Evolutionary conservation across 441 rosid genomes (phyloP), one percentile per base, ranked within the genome.

Genomic region (Jatropha multifida): DNA sequence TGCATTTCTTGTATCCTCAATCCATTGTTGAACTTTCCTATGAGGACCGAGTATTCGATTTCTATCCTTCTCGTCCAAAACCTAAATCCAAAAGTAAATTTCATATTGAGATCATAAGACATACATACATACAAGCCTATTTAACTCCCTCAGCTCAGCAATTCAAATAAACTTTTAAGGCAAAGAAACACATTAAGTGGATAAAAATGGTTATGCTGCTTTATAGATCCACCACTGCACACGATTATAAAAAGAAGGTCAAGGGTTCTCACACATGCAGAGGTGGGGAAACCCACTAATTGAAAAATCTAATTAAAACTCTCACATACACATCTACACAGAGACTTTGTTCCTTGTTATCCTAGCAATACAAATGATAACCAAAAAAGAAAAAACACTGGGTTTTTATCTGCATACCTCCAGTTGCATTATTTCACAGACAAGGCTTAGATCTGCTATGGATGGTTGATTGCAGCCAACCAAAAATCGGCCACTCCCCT

Each of bases 341-440:
- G 4, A 20, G 32, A 59, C 3, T 11, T 59, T 59, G 18, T 32
- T 27, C 17, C n/a, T 17, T 3, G 18, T 61, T 61, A 61, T 10
- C 41, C 5, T 13, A 61, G n/a, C 38, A 61, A 3, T 13, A 60
- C 12, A 15, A 27, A 18, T 8, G 18, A 13, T 13, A 1, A 32
- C 14, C 14, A 37, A 32, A 4, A 4, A 32, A 27, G 27, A 17
- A 65, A 40, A 20, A 62, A 40, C 9, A 20, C 32, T 4, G 41
- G 3, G n/a, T 26, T 18, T 20, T 71, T 48, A 68, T 12, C 48
- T 51, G 77, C 63, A 59, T 85, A 94, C 99, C 97, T 93, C 93
- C 74, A 94, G 87, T 81, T 93, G 99, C 94, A 81, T 90, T 80
- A 93, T 81, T 78, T 95, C 96, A 76, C 98, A 95, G 14, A 88